phyloP scores from a whole-genome alignment of 805 yeast species.

The Metschnikowia borealis region DNA sequence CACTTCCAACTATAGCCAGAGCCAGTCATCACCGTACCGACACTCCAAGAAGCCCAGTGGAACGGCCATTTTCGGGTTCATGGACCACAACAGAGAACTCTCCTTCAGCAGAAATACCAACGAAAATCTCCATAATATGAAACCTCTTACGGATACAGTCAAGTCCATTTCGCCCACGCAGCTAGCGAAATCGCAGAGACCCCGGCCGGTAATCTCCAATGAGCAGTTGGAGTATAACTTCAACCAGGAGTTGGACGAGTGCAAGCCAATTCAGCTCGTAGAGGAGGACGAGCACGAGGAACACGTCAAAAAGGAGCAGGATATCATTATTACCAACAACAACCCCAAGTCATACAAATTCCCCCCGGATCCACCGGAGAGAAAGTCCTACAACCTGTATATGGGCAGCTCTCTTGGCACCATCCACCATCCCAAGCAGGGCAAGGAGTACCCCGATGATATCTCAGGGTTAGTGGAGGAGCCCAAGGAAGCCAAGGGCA shows the following conservation, averaged over 20 bases:
- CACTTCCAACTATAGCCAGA: conserved; percentile 12
- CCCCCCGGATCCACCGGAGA: conserved; percentile 34
- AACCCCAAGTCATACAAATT: conserved; percentile 53
- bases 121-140: conserved; percentile 20
- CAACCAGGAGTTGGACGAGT: conserved; percentile 16
- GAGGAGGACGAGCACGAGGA: conserved; percentile 27
- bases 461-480: conserved; percentile 29
- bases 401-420: conserved; percentile 2
- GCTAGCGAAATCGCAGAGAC: conserved; percentile 8
- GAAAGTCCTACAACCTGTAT: neutral
- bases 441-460: conserved; percentile 25
- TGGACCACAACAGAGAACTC: conserved; percentile 58
- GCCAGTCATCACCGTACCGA: conserved; percentile 15
- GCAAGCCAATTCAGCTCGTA: conserved; percentile 22
- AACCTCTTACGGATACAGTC: conserved; percentile 14
- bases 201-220: conserved; percentile 8
- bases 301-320: conserved; percentile 21
- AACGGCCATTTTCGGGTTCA: conserved; percentile 74
- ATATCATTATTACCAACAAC: conserved; percentile 46
- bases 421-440: conserved; percentile 14
- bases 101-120: conserved; percentile 50
- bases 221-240: conserved; percentile 18
- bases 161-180: conserved; percentile 30
- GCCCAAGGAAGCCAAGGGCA: conserved; percentile 8
- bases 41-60: conserved; percentile 70